Evolutionary conservation across 2,329 filamentous ascomycete genomes (phyloP).

Genomic region (Pseudogymnoascus sp.): DNA sequence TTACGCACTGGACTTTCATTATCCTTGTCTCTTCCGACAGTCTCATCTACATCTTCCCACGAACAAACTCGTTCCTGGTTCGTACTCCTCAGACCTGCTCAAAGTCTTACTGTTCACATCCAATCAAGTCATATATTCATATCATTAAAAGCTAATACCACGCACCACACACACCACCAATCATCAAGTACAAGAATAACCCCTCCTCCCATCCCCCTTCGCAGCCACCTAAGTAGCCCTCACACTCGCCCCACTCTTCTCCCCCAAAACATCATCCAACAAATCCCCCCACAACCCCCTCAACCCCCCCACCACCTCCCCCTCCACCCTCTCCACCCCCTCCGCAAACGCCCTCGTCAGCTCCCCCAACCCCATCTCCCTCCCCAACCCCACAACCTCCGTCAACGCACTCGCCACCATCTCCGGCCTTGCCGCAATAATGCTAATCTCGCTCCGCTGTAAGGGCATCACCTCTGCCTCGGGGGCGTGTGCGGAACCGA

Average conservation of each 20-base stretch:
- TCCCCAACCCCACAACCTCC: constrained; percentile 45
- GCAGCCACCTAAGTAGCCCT: neutral
- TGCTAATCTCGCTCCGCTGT: constrained; percentile 39
- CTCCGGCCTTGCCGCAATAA: constrained; percentile 50
- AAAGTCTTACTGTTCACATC: neutral
- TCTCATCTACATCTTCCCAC: neutral
- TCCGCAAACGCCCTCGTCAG: constrained; percentile 43
- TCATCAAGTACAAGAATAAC: neutral
- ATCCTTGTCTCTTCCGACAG: neutral
- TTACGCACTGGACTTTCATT: neutral
- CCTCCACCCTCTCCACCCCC: constrained; percentile 22
- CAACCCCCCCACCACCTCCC: constrained; percentile 40
- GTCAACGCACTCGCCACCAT: constrained; percentile 43
- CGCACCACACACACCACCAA: neutral
- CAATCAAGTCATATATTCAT: neutral
- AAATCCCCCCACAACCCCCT: constrained; percentile 49
- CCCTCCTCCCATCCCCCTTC: neutral
- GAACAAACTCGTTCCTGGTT: neutral
- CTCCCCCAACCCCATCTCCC: constrained; percentile 45
- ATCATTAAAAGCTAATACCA: neutral
- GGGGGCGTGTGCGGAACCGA: constrained; percentile 31
- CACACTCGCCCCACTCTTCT: neutral
- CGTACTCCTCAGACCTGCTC: neutral
- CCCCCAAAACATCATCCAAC: constrained; percentile 42
- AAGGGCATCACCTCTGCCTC: constrained; percentile 38